Percentiles rank a stretch among this genome's conserved stretches.
Conservation (phyloP, 176 grass and related monocot species). For the Tillandsia fasciculata region DNA sequence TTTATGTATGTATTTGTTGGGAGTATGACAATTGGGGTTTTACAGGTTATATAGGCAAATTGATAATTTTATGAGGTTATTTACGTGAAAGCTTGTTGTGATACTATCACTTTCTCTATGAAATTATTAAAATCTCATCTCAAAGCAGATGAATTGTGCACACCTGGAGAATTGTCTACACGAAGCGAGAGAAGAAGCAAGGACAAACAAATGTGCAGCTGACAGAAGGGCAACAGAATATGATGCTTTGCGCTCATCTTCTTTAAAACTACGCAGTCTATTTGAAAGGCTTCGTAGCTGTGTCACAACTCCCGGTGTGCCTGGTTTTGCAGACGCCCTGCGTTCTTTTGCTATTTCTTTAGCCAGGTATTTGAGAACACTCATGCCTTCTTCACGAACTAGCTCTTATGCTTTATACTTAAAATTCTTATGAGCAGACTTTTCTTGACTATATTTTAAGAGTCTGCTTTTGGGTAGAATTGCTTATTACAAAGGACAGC, state of each 20-base stretch:
- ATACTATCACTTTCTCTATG: neutral
- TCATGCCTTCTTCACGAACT: constrained; percentile 6
- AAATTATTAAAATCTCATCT: neutral
- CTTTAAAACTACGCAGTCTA: constrained; percentile 76
- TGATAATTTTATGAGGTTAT: constrained; percentile 2
- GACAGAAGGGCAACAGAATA: constrained; percentile 94
- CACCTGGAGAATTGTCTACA: constrained; percentile 96
- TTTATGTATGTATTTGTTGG: too few relatives aligned
- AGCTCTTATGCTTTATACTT: neutral
- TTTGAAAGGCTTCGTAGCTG: constrained; percentile 80
- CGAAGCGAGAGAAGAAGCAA: constrained; percentile 89
- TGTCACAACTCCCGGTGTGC: constrained; percentile 35
- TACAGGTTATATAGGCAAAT: neutral
- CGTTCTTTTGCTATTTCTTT: constrained; percentile 68
- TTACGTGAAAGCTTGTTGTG: neutral
- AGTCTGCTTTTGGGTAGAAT: too few relatives aligned
- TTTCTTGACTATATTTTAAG: too few relatives aligned
- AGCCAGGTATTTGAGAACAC: constrained; percentile 39
- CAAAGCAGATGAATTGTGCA: constrained; percentile 80
- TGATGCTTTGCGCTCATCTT: constrained; percentile 64
- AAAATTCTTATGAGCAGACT: too few relatives aligned
- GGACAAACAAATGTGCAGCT: constrained; percentile 87
- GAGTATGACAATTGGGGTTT: too few relatives aligned
- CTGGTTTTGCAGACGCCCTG: constrained; percentile 71
- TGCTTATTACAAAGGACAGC: too few relatives aligned